Evolutionary conservation across 805 yeast species (phyloP), one percentile per base, ranked within the genome.

Genomic region (Yarrowia yakushimensis): DNA sequence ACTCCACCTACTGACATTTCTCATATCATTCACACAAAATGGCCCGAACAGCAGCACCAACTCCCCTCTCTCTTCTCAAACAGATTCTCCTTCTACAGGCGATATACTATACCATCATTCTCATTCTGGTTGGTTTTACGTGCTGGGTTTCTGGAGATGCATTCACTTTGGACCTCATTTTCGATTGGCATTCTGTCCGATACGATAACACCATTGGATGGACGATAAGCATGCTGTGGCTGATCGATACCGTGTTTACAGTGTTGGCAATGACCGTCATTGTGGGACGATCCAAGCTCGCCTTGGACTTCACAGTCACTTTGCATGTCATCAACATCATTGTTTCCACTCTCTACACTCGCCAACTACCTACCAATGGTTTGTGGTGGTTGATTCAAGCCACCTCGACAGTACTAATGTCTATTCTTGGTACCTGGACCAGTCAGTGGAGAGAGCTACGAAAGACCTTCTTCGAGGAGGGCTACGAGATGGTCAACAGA

Each of bases 281-380:
- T 27, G 97, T 93, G 12, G 97, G 98, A 0, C 79, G 98, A 63
- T 88, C 96, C 42, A 94, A 93, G 72, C 77, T 93, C 55, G 98
- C 97, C 0, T 88, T 97, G 88, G 99, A 93, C 74, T 93, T 94
- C 76, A 97, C 97, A 11, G 71, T 93, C n/a, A 94, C 99, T 0
- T 83, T 93, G 15, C 97, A 94, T 73, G 83, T 87, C 22, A 81
- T 94, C 57, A 87, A 93, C 74, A 73, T 93, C 23, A 60, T 85
- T 3, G 84, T 90, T 3, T 89, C 85, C 0, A 85, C 89, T 84
- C 64, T 82, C 0, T 84, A 83, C 66, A 79, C 89, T 1, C 81
- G 83, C 0, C 78, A 80, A 30, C 81, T 93, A 66, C 99, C 99
- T 0, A 75, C 76, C 15, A 82, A 85, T 33, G 66, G 87, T 6